phyloP scores from a whole-genome alignment of 768 basidiomycete genomes.

The Boletus edulis region DNA sequence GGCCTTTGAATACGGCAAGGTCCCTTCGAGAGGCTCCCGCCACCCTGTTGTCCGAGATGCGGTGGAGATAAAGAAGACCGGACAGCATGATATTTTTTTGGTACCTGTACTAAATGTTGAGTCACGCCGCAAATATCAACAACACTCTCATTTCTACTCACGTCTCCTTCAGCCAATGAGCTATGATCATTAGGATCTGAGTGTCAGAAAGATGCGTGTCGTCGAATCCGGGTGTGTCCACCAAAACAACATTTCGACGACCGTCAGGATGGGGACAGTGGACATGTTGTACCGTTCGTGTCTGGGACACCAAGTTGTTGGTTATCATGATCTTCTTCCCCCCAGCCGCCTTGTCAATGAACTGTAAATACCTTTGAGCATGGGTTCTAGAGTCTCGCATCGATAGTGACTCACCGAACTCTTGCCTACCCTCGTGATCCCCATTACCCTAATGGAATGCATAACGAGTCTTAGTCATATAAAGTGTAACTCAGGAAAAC shows the following conservation, averaged over 20 bases:
- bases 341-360: slow-evolving; percentile 10
- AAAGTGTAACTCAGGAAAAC: not conserved
- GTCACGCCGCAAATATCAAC: not conserved
- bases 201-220: slow-evolving; percentile 10
- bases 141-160: not conserved
- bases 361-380: slow-evolving; percentile 1
- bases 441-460: slow-evolving; percentile 12
- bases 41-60: not conserved
- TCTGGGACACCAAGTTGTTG: slow-evolving; percentile 6
- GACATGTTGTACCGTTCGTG: slow-evolving; percentile 2
- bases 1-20: not conserved
- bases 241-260: slow-evolving; percentile 10
- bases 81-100: too few relatives aligned
- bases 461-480: not conserved
- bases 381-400: not conserved
- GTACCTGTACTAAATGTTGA: not conserved
- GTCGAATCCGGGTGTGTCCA: slow-evolving; percentile 20
- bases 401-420: slow-evolving; percentile 15
- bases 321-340: not conserved
- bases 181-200: slow-evolving; percentile 10
- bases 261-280: slow-evolving; percentile 16
- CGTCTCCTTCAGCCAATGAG: slow-evolving; percentile 17
- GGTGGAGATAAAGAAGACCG: too few relatives aligned
- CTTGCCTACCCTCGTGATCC: slow-evolving; percentile 14
- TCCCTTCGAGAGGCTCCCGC: slow-evolving; percentile 8